Evolutionary conservation across 2,329 filamentous ascomycete genomes (phyloP), one percentile per base, ranked within the genome.

Genomic region (Ustulina deusta): DNA sequence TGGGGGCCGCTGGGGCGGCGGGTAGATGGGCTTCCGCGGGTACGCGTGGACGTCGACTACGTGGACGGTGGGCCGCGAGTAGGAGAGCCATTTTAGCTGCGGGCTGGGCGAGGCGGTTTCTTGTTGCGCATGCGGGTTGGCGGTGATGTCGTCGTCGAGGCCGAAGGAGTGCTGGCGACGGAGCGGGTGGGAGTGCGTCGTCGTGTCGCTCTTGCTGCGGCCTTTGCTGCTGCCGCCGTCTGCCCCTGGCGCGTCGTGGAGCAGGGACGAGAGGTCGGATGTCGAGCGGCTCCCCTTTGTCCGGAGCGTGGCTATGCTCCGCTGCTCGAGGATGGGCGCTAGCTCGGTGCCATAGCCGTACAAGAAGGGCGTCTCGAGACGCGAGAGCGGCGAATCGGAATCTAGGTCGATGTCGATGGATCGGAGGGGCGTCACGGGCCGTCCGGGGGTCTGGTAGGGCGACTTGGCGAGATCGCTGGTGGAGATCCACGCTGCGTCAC

Each of bases 301-400:
- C 70, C 77, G 74, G 17, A 81, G 73, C 1, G 80, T 81, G 6
- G 74, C 69, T 60, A 72, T 72, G 70, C 79, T 81, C 61, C 77
- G 79, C 71, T 81, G 78, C 72, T 83, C 81, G n/a, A 76, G 73
- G 69, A 83, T 83, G 15, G 81, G 80, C 22, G 77, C 74, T 1
- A 83, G 76, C 32, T 78, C 72, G 3, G 80, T 82, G 22, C 81
- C 81, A 63, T 77, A 74, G 22, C 81, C 81, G 67, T 83, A 83
- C 1, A 78, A 71, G 69, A 83, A 81, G 3, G 74, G 75, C 1
- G 75, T 77, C 56, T 75, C 75, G 40, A 76, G 70, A 6, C 68
- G 71, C 4, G 74, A 75, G n/a, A 76, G 69, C 1, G 75, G 75
- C 1, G 77, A 78, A 22, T 77, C 76, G 2, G 74, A 73, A 42